These are phyloP conservation scores for Saturnispora sanitii DNA, from an alignment of 805 yeast genomes.

Conservation along the genomic window DNA sequence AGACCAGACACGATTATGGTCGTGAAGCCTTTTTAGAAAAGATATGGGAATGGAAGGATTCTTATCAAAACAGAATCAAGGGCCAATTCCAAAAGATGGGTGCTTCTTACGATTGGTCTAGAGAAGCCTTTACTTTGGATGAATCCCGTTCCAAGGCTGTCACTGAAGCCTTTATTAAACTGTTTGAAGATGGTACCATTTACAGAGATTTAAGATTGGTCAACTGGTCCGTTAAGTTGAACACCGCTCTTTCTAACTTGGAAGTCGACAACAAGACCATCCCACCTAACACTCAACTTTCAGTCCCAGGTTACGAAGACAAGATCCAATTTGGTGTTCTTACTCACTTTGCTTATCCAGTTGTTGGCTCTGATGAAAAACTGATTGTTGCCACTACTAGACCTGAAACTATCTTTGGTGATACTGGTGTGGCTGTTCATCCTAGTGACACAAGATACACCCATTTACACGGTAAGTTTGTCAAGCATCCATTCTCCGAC, in stretches of 20 bases:
- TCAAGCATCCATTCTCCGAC: slow-evolving; percentile 81
- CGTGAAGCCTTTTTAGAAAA: slow-evolving; percentile 80
- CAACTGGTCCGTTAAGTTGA: slow-evolving; percentile 92
- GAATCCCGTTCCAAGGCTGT: slow-evolving; percentile 74
- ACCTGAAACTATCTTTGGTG: slow-evolving; percentile 98
- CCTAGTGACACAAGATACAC: slow-evolving; percentile 89
- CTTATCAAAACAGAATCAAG: slow-evolving; percentile 79
- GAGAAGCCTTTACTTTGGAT: slow-evolving; percentile 89
- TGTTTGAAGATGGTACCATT: slow-evolving; percentile 91
- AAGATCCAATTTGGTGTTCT: slow-evolving; percentile 93
- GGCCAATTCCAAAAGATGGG: slow-evolving; percentile 79
- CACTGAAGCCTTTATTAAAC: slow-evolving; percentile 77
- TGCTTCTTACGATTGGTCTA: slow-evolving; percentile 93
- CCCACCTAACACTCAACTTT: slow-evolving; percentile 67
- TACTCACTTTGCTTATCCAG: slow-evolving; percentile 90
- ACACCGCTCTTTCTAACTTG: slow-evolving; percentile 91
- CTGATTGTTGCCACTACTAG: slow-evolving; percentile 94
- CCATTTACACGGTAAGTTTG: slow-evolving; percentile 91
- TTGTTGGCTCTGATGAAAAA: slow-evolving; percentile 77
- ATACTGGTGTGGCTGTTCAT: slow-evolving; percentile 95
- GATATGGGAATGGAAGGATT: slow-evolving; percentile 98
- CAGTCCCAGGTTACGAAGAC: slow-evolving; percentile 85
- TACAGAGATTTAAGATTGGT: slow-evolving; percentile 90
- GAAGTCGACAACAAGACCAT: slow-evolving; percentile 92
- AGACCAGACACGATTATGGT: slow-evolving; percentile 91